These are phyloP conservation scores for Malus orientalis DNA, from an alignment of 306 rosid genomes.

Conservation along the genomic window DNA sequence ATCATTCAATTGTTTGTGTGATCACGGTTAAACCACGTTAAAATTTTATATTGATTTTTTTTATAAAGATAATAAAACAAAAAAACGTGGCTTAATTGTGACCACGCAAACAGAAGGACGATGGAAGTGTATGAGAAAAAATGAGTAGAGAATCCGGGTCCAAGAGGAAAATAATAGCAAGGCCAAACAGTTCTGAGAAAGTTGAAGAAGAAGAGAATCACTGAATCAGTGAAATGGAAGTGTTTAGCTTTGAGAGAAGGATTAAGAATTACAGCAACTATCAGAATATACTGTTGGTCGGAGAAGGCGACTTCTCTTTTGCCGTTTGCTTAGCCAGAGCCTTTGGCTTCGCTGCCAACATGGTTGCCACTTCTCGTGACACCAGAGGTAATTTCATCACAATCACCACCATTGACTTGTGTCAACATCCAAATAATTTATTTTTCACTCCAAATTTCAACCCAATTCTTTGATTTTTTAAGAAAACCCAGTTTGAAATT, in stretches of 20 bases:
- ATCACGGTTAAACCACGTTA: no score
- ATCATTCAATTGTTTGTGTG: no score
- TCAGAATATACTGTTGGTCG: neutral
- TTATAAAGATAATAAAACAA: no score
- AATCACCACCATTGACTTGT: neutral
- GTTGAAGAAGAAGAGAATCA: neutral
- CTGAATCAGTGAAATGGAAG: neutral
- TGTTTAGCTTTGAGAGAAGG: neutral
- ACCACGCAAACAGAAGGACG: no score
- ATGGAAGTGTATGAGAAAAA: no score
- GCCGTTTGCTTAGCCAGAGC: constrained; percentile 4
- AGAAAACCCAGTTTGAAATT: neutral
- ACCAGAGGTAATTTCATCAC: neutral
- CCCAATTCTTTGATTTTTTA: neutral
- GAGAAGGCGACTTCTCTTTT: constrained; percentile 20
- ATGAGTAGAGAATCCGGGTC: no score
- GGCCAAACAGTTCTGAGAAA: neutral
- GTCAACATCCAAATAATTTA: neutral
- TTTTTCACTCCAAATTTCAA: neutral
- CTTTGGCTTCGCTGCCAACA: neutral
- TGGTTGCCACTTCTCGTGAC: constrained; percentile 13
- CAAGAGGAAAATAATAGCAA: neutral
- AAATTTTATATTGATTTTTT: no score
- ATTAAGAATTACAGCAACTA: neutral
- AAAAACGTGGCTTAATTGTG: no score